These are phyloP conservation scores for Secale cereale DNA, from an alignment of 176 grass and related monocot genomes.

Conservation along the genomic window DNA sequence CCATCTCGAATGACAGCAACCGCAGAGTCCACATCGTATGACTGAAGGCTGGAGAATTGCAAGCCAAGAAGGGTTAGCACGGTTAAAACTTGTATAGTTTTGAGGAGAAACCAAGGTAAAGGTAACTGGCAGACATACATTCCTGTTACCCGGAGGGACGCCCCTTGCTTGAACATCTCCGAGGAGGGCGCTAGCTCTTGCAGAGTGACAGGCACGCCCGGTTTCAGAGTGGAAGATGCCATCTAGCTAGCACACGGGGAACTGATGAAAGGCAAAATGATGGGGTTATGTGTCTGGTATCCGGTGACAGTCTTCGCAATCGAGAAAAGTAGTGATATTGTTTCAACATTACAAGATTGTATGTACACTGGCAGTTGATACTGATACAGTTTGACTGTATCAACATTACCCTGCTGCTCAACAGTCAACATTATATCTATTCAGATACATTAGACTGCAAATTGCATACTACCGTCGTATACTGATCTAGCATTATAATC, in stretches of 20 bases:
- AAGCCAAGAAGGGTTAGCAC: not conserved
- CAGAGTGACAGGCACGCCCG: conserved; percentile 61
- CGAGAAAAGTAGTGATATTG: not conserved
- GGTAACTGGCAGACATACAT: conserved; percentile 22
- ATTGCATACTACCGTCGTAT: not conserved
- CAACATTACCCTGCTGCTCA: not conserved
- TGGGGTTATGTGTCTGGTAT: not conserved
- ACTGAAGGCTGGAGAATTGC: conserved; percentile 47
- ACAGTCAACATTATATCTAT: not conserved
- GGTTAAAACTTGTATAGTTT: not conserved
- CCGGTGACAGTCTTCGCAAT: not conserved
- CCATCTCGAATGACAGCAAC: conserved; percentile 48
- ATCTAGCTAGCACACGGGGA: conserved; percentile 13
- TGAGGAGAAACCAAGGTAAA: not conserved
- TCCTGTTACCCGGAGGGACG: conserved; percentile 79
- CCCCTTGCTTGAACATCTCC: conserved; percentile 66
- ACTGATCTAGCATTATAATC: too few species aligned
- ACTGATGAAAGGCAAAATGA: not conserved
- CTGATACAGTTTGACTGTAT: too few species aligned
- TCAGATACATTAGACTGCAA: not conserved
- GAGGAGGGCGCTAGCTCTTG: conserved; percentile 61
- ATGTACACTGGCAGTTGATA: too few species aligned
- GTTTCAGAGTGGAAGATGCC: conserved; percentile 51
- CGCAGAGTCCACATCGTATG: conserved; percentile 52
- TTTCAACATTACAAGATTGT: not conserved